These are phyloP conservation scores for Hysterium pulicare DNA, from an alignment of 2,329 filamentous ascomycete genomes.

Conservation along the genomic window DNA sequence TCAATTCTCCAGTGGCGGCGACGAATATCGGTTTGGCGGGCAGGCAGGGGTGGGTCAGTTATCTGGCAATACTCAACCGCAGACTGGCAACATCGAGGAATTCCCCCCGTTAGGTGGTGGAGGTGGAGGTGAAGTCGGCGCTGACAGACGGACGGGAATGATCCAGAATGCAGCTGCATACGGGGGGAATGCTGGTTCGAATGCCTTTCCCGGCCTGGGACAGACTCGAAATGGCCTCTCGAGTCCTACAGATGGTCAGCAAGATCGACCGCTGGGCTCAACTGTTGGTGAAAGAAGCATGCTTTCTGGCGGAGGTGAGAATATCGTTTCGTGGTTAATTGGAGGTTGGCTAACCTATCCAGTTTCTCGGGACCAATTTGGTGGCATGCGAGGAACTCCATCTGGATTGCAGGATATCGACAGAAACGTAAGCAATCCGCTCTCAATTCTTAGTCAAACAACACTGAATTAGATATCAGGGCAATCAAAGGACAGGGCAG, in stretches of 20 bases:
- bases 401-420: constrained; percentile 35
- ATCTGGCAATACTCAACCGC: constrained; percentile 49
- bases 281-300: constrained; percentile 29
- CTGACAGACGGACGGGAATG: constrained; percentile 49
- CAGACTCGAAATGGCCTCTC: constrained; percentile 44
- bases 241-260: constrained; percentile 36
- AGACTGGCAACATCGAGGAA: constrained; percentile 57
- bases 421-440: constrained; percentile 20
- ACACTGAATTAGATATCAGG: constrained; percentile 17
- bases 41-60: constrained; percentile 53
- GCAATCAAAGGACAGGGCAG: constrained; percentile 24
- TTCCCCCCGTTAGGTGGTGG: constrained; percentile 59
- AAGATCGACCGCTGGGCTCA: constrained; percentile 29
- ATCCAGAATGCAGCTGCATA: constrained; percentile 50
- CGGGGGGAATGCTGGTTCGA: constrained; percentile 28
- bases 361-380: constrained; percentile 31
- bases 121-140: constrained; percentile 48
- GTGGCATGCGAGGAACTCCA: constrained; percentile 25
- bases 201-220: constrained; percentile 41
- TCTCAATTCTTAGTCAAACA: neutral
- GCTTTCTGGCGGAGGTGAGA: constrained; percentile 18
- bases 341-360: neutral
- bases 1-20: constrained; percentile 51
- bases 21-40: constrained; percentile 57
- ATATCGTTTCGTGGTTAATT: no score